Base-by-base conservation (phyloP, 1,139 yeast genomes). In the Hyphopichia fennica region DNA sequence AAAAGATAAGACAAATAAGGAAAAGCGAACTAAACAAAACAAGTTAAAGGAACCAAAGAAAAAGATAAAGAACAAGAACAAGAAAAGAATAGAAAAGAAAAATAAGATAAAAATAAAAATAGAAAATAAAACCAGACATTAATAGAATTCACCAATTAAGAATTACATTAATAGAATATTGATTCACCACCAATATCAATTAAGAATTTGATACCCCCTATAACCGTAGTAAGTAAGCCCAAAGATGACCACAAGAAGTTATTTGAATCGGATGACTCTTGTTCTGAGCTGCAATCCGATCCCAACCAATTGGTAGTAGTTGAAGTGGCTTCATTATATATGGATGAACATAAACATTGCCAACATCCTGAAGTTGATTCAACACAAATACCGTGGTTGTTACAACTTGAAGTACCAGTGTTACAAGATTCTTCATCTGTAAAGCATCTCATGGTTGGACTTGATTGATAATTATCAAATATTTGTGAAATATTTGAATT, bases 271-370 rank as follows among this genome's bases (percentile, higher is more conserved):
- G 78, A 72, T 35, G 85, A 74, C 44, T 84, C 73, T 53, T 86
- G 90, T 55, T 71, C 73, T 71, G 84, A 84, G 51, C 77, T 69
- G 62, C 93, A 85, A 47, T 81, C 80, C 44, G 54, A 60, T 25
- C 93, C 93, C 3, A 82, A 76, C 88, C 89, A 85, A 46, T 67
- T 63, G 34, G 84, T 80, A 27, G 89, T 82, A 48, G 70, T 69
- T 41, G 70, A 65, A 29, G 62, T 63, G 37, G 67, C 65, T 50
- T 69, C 60, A 58, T 80, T 69, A 46, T 61, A 67, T 15, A 82
- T 70, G n/a, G 86, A 62, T 19, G 72, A 58, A 62, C 91, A 84
- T 35, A 68, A 65, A 65, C 93, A 85, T 35, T 72, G 65, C 77
- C 78, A 84, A 56, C 81, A 75, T 31, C 62, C 63, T 20, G 54